These are phyloP conservation scores for Fusarium clavum DNA, from an alignment of 2,329 filamentous ascomycete genomes.

Conservation along the genomic window DNA sequence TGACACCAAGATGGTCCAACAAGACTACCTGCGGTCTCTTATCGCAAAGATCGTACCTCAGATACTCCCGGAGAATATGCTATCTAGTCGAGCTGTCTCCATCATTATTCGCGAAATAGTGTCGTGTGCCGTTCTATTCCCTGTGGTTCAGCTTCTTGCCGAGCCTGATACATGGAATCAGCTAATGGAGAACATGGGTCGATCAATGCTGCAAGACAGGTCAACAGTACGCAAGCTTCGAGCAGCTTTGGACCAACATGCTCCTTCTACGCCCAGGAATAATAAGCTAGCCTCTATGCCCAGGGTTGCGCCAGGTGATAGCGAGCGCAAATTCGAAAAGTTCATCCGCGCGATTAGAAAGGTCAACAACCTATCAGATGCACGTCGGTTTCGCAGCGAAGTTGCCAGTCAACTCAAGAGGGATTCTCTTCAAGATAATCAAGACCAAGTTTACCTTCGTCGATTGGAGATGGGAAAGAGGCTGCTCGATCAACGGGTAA, in stretches of 20 bases:
- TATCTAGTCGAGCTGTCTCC: slow-evolving; percentile 83
- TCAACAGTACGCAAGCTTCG: slow-evolving; percentile 94
- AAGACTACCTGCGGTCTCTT: slow-evolving; percentile 86
- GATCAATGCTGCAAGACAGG: slow-evolving; percentile 90
- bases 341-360: slow-evolving; percentile 92
- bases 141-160: slow-evolving; percentile 80
- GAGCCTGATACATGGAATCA: slow-evolving; percentile 99
- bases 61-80: slow-evolving; percentile 78
- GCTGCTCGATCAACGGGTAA: slow-evolving; percentile 88
- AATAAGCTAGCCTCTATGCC: slow-evolving; percentile 78
- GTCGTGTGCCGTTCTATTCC: slow-evolving; percentile 89
- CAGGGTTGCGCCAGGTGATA: slow-evolving; percentile 82
- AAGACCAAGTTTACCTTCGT: slow-evolving; percentile 88
- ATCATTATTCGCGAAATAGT: slow-evolving; percentile 89
- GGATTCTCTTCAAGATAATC: slow-evolving; percentile 80
- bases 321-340: slow-evolving; percentile 91
- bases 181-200: slow-evolving; percentile 88
- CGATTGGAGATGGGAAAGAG: slow-evolving; percentile 92
- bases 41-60: slow-evolving; percentile 77
- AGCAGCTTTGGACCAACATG: slow-evolving; percentile 92
- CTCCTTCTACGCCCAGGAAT: slow-evolving; percentile 78
- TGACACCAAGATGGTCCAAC: slow-evolving; percentile 85
- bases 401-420: slow-evolving; percentile 91
- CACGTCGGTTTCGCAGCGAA: slow-evolving; percentile 90
- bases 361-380: slow-evolving; percentile 91